phyloP scores from a whole-genome alignment of 2,329 filamentous ascomycete genomes.

The Xylariaceae sp. region DNA sequence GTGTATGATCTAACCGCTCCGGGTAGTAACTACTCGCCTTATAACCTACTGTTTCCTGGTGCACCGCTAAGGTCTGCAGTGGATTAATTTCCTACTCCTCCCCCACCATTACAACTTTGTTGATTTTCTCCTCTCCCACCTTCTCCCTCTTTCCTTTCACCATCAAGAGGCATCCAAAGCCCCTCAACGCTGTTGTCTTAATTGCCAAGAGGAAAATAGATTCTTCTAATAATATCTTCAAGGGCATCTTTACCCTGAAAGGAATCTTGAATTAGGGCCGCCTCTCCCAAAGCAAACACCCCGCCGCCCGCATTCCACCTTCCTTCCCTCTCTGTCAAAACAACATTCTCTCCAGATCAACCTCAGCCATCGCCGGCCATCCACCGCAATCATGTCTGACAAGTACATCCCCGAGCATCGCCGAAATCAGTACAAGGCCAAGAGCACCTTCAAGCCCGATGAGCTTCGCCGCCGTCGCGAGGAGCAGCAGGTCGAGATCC shows the following conservation, averaged over 20 bases:
- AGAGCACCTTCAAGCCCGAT: slow-evolving; percentile 98
- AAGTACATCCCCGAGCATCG: slow-evolving; percentile 99
- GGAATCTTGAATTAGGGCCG: too few species aligned
- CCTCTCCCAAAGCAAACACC: not conserved
- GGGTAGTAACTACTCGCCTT: too few species aligned
- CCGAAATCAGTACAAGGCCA: slow-evolving; percentile 98
- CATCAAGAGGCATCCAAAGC: too few species aligned
- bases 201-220: too few species aligned
- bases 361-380: slow-evolving; percentile 10
- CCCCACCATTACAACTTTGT: slow-evolving; percentile 12
- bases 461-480: slow-evolving; percentile 97
- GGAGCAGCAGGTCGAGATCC: slow-evolving; percentile 98
- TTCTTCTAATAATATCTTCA: too few species aligned
- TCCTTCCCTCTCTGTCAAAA: slow-evolving; percentile 2
- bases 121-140: slow-evolving; percentile 27
- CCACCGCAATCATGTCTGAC: slow-evolving; percentile 76
- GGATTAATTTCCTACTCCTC: slow-evolving; percentile 20
- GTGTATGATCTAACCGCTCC: too few species aligned
- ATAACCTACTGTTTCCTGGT: slow-evolving; percentile 29
- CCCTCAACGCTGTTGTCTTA: too few species aligned
- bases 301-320: not conserved
- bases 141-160: slow-evolving; percentile 24
- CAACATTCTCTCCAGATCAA: slow-evolving; percentile 9
- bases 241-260: too few species aligned
- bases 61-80: too few species aligned